Conservation (phyloP, 306 rosid species). For the Fagus sylvatica region DNA sequence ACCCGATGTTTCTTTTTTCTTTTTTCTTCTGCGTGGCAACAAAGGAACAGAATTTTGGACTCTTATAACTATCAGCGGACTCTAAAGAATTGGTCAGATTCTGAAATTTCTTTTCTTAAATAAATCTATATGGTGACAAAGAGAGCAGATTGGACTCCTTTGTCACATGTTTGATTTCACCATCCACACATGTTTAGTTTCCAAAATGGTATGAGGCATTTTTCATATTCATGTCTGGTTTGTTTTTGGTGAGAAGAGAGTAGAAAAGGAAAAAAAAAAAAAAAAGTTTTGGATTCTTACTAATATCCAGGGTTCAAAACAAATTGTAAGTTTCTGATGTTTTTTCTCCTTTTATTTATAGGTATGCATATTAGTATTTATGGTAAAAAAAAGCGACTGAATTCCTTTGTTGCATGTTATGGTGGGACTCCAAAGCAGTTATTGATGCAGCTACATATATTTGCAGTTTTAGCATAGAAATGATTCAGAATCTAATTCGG, state of each 20-base stretch:
- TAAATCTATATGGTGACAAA: background rate
- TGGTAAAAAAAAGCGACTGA: no score
- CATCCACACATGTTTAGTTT: background rate
- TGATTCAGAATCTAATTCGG: no score
- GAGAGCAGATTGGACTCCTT: background rate
- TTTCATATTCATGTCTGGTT: background rate
- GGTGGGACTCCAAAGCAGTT: no score
- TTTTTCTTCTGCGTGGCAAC: background rate
- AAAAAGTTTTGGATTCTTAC: background rate
- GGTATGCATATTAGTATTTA: no score
- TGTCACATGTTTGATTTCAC: background rate
- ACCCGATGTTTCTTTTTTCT: background rate
- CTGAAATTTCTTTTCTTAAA: constrained; percentile 13
- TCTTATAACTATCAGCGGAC: background rate
- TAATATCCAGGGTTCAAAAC: background rate
- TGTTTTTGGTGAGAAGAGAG: background rate
- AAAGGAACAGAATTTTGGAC: constrained; percentile 13
- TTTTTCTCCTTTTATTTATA: no score
- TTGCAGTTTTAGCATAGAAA: no score
- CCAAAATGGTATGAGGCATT: background rate
- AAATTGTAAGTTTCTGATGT: no score
- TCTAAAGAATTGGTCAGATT: constrained; percentile 8
- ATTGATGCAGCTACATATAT: no score
- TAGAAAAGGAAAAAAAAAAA: background rate
- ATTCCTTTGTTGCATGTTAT: no score